A percentile compares a stretch with the other conserved stretches of the same genome.
These are phyloP conservation scores for Aspergillus uvarum DNA, from an alignment of 2,329 filamentous ascomycete species.

Conservation along the genomic window DNA sequence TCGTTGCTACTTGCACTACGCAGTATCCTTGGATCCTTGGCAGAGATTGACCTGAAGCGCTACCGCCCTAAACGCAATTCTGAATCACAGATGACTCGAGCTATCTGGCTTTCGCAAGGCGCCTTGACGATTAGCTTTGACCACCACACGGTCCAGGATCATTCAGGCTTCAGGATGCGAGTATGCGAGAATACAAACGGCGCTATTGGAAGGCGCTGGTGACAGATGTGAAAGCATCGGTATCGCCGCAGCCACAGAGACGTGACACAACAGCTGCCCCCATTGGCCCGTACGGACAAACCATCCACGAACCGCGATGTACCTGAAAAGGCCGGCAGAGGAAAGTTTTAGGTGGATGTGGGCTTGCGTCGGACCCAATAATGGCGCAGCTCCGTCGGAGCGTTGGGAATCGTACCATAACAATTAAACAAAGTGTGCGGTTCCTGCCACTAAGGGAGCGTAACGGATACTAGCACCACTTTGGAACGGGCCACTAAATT, in stretches of 20 bases:
- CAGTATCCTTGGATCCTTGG: not conserved
- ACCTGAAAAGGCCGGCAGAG: not conserved
- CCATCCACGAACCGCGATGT: not conserved
- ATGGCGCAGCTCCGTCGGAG: not conserved
- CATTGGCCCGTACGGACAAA: no score
- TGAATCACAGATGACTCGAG: not conserved
- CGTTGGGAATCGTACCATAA: conserved; percentile 2
- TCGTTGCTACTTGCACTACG: not conserved
- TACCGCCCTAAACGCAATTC: no score
- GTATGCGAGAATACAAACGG: no score
- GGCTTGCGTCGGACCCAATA: not conserved
- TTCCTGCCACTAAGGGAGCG: conserved; percentile 6
- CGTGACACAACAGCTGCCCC: no score
- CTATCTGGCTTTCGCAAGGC: not conserved
- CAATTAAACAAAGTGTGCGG: not conserved
- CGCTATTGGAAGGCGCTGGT: no score
- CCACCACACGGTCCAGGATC: no score
- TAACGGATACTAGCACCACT: conserved; percentile 1
- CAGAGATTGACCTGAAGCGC: no score
- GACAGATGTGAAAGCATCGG: not conserved
- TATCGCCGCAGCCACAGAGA: not conserved
- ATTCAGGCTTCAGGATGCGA: no score
- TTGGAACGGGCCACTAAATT: conserved; percentile 1
- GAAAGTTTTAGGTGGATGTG: not conserved
- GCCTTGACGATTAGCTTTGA: not conserved